A percentile compares a stretch with the other conserved stretches of the same genome.
Conservation (phyloP, 768 basidiomycete species). For the Podaxis sp. region DNA sequence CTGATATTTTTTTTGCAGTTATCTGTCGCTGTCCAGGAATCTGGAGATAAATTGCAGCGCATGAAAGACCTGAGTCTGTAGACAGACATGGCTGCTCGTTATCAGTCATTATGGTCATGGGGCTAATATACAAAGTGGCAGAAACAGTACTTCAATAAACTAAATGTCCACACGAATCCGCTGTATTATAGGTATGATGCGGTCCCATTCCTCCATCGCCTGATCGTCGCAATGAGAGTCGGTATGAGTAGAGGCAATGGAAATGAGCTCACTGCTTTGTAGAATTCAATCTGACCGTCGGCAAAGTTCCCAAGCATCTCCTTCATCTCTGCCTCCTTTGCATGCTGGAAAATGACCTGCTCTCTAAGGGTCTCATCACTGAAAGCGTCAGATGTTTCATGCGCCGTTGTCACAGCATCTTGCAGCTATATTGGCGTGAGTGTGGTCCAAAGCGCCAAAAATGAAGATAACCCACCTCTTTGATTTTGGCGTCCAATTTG, state of each 20-base stretch:
- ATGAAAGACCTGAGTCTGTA: slow-evolving; percentile 26
- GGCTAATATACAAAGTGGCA: slow-evolving; percentile 24
- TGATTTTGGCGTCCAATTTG: slow-evolving; percentile 91
- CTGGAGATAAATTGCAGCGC: slow-evolving; percentile 59
- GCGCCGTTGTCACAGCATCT: slow-evolving; percentile 93
- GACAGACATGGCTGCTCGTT: slow-evolving; percentile 18
- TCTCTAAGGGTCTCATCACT: slow-evolving; percentile 93
- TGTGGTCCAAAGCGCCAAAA: slow-evolving; percentile 9
- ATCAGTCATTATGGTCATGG: slow-evolving; percentile 18
- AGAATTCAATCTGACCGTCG: slow-evolving; percentile 94
- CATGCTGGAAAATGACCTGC: slow-evolving; percentile 84
- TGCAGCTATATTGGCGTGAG: slow-evolving; percentile 60
- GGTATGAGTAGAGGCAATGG: not conserved
- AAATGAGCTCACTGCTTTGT: slow-evolving; percentile 61
- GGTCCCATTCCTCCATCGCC: slow-evolving; percentile 98
- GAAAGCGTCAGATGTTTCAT: slow-evolving; percentile 95
- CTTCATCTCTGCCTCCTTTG: slow-evolving; percentile 96
- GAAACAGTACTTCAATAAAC: slow-evolving; percentile 20
- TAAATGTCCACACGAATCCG: slow-evolving; percentile 92
- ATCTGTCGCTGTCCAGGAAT: slow-evolving; percentile 79
- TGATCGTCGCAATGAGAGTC: slow-evolving; percentile 24
- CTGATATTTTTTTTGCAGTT: slow-evolving; percentile 41
- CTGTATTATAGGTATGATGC: slow-evolving; percentile 90
- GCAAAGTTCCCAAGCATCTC: slow-evolving; percentile 87
- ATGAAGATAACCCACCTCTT: slow-evolving; percentile 61